Base-by-base conservation (phyloP, 306 rosid species). In the Sesbania bispinosa region DNA sequence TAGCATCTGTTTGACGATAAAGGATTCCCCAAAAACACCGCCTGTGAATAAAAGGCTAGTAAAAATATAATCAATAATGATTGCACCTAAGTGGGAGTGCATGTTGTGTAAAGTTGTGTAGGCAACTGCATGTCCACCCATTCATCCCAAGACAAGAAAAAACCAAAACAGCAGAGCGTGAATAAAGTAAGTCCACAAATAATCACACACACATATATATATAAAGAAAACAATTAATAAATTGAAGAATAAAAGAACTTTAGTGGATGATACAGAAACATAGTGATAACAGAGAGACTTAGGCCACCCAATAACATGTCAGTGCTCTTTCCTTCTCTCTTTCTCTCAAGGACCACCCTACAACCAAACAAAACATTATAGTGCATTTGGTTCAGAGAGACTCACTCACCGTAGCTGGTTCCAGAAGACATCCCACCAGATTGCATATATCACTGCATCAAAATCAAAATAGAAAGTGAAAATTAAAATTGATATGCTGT, bases 381-480 rank as follows among this genome's bases (percentile, higher is more conserved):
- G 24, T 24, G 10, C 13, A 18, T 47, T 14, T 42, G 77, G 33
- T 50, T 62, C 50, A 69, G 61, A 45, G 48, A n/a, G n/a, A n/a
- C n/a, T 61, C 38, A 71, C 96, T 88, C 80, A 92, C 98, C 84
- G 96, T 93, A 6, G 93, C 96, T 55, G 98, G 90, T 73, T 93
- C 98, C 29, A 93, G 85, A 77, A 93, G 71, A 71, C 98, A 93
- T 29, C 98, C 98, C 68, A 77, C 55, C 20, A 93, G 79, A 76
- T 93, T 93, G 75, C 89, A 90, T 51, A 82, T 74, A 33, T 93
- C 98, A 11, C 98, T 93, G 85, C 80, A 62, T 55, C 64, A 64
- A 78, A n/a, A 38, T 6, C 26, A 69, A 18, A n/a, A n/a, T n/a
- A n/a, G n/a, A n/a, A n/a, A n/a, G n/a, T n/a, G n/a, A n/a, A n/a